Base-by-base conservation (phyloP, 2,329 filamentous ascomycete species). In the Pyrenochaeta sp. region DNA sequence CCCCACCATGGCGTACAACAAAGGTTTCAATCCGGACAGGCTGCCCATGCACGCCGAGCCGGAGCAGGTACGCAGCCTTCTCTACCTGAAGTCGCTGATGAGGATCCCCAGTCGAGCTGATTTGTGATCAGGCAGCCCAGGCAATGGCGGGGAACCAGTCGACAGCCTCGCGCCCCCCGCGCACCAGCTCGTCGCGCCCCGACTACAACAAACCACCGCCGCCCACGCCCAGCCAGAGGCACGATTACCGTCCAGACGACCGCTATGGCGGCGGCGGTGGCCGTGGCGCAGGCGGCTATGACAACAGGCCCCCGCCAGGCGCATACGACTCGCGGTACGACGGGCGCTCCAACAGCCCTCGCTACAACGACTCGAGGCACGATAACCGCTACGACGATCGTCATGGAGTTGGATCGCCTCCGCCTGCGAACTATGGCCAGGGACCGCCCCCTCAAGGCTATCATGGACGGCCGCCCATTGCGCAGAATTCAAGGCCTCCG, bases 1-100 rank as follows among this genome's bases (percentile, higher is more conserved):
- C 32, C 49, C 22, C 49, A 55, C 68, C 49, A 97, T 97, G 93
- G 93, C 93, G 43, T 97, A 97, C 81, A 96, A 96, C 75, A 86
- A 85, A 72, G 84, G 87, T 42, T 94, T 91, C 77, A 96, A 99
- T 72, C 92, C 92, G 22, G 93, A 99, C 78, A 89, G 91, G 69
- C 84, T 99, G 54, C 93, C 93, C 68, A 90, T 90, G 88, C 88
- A 90, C 68, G 87, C 87, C 49, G 87, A 91, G 73, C 88, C 88
- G 29, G 87, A 90, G 56, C 78, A 83, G 73, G 85, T 87, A 77
- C 44, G 62, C 60, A 74, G n/a, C n/a, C n/a, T n/a, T n/a, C n/a
- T n/a, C n/a, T n/a, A 74, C 21, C 60, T 2, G 5, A 7, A 15
- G 6, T 14, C 6, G 24, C 21, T 13, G n/a, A 18, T 21, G 13